phyloP scores from a whole-genome alignment of 1,284 basidiomycete genomes.

The Anthracocystis panici-leucophaei region DNA sequence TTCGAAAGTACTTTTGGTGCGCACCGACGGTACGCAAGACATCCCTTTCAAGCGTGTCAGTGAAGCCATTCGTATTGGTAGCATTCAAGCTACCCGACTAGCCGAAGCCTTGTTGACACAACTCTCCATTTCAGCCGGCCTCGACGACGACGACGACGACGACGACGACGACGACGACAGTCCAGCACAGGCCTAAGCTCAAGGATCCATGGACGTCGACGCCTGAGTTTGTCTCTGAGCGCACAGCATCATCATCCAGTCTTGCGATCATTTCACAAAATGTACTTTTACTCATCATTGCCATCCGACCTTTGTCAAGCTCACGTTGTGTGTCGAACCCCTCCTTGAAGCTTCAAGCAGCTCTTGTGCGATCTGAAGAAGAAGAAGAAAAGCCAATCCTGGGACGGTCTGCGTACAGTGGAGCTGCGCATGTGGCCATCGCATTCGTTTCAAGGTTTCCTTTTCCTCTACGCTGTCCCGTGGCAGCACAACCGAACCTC shows the following conservation, averaged over 20 bases:
- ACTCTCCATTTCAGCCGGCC: slow-evolving; percentile 16
- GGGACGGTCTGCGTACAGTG: too few species aligned
- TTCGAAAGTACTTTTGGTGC: slow-evolving; percentile 45
- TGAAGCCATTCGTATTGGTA: slow-evolving; percentile 43
- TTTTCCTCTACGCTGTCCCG: too few species aligned
- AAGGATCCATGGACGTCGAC: slow-evolving; percentile 32
- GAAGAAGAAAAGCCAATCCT: too few species aligned
- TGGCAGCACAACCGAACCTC: too few species aligned
- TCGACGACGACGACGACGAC: slow-evolving; percentile 24
- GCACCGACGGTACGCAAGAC: slow-evolving; percentile 39
- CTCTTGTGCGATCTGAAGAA: too few species aligned
- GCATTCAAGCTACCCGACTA: slow-evolving; percentile 41
- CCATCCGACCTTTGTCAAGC: neutral
- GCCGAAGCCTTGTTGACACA: slow-evolving; percentile 37
- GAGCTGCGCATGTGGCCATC: too few species aligned
- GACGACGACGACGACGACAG: slow-evolving; percentile 26
- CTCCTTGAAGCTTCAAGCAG: too few species aligned
- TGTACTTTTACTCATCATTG: slow-evolving; percentile 11
- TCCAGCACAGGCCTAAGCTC: slow-evolving; percentile 6
- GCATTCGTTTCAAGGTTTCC: too few species aligned
- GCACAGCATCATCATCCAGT: neutral
- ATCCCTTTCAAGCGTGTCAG: slow-evolving; percentile 46
- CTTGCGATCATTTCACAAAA: neutral
- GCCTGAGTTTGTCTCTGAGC: neutral
- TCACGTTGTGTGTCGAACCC: too few species aligned